phyloP scores from a whole-genome alignment of 108 stramenopile species.

The Schizochytrium sp. region DNA sequence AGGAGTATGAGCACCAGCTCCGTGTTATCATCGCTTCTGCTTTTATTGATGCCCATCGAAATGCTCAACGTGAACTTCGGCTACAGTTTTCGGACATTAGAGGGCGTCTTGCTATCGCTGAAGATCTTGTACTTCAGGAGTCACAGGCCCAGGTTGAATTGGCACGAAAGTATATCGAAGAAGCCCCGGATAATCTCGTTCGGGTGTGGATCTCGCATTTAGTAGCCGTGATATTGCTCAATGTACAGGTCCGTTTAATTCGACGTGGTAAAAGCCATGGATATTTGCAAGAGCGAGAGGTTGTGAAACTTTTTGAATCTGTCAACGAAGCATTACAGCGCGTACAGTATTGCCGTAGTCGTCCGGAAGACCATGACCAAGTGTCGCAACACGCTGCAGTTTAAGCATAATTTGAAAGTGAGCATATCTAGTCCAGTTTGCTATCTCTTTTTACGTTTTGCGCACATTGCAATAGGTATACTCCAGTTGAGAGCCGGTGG shows the following conservation, averaged over 20 bases:
- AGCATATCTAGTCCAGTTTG: too few species aligned
- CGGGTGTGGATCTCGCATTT: neutral
- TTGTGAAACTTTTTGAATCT: neutral
- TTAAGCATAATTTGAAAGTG: too few species aligned
- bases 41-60: slow-evolving; percentile 39
- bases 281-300: neutral
- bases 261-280: neutral
- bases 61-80: neutral
- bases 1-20: neutral
- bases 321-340: neutral
- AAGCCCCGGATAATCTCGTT: neutral
- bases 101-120: neutral
- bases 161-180: neutral
- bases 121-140: neutral
- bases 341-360: neutral
- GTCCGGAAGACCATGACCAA: too few species aligned
- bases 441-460: too few species aligned
- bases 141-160: neutral
- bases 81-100: neutral
- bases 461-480: too few species aligned
- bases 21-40: slow-evolving; percentile 21
- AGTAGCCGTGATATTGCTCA: neutral
- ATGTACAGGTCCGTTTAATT: slow-evolving; percentile 5
- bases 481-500: too few species aligned
- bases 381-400: too few species aligned